A percentile compares a stretch with the other conserved stretches of the same genome.
Evolutionary conservation across 208 protist species (phyloP).

Genomic region (Plasmodiophora brassicae): DNA sequence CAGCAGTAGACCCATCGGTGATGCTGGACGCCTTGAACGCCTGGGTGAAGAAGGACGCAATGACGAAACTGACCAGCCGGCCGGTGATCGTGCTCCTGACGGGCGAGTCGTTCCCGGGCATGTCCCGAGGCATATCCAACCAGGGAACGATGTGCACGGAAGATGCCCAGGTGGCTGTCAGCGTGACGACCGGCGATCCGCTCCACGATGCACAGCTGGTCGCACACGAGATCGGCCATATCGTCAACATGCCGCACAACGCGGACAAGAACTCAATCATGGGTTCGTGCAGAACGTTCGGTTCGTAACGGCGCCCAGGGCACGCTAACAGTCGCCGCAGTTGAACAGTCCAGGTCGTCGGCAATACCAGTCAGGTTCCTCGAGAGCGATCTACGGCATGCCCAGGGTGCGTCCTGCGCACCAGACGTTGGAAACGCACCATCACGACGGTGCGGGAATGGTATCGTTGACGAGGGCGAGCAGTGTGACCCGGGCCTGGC

Average conservation of each 20-base stretch:
- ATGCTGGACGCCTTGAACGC: too few relatives aligned
- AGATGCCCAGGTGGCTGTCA: not conserved
- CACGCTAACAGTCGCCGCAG: not conserved
- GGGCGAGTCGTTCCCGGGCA: not conserved
- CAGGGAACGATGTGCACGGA: not conserved
- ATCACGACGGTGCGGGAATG: not conserved
- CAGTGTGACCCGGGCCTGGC: not conserved
- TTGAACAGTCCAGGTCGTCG: not conserved
- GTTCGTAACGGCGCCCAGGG: not conserved
- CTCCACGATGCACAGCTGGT: not conserved
- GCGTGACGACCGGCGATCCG: not conserved
- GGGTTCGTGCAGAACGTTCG: not conserved
- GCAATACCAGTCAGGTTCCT: not conserved
- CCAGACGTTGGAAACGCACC: not conserved
- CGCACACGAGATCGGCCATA: not conserved
- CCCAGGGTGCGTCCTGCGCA: not conserved
- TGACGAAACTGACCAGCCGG: too few relatives aligned
- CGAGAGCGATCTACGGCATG: too few relatives aligned
- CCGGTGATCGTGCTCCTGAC: not conserved
- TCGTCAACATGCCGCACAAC: not conserved
- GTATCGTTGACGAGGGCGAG: not conserved
- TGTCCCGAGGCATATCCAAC: not conserved
- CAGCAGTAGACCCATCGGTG: too few relatives aligned
- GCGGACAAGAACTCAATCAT: not conserved
- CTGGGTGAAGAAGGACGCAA: too few relatives aligned